These are phyloP conservation scores for Dothideomycetes sp. DNA, from an alignment of 2,329 filamentous ascomycete genomes.

Conservation along the genomic window DNA sequence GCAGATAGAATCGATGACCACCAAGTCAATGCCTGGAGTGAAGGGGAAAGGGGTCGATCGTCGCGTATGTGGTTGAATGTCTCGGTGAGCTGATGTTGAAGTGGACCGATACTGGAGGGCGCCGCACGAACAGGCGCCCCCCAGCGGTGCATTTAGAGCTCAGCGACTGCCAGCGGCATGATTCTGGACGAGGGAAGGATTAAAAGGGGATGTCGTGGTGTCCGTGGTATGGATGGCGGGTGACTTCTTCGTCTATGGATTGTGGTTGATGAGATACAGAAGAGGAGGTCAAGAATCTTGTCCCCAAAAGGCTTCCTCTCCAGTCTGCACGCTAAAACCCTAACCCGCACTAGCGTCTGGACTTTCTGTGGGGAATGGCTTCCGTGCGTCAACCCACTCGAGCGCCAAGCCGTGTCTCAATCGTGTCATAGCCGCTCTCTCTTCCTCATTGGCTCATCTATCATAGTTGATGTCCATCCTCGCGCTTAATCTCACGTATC, in stretches of 20 bases:
- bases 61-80: constrained; percentile 17
- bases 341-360: too few relatives aligned
- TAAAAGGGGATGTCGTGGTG: constrained; percentile 11
- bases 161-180: constrained; percentile 23
- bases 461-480: too few relatives aligned
- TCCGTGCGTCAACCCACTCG: too few relatives aligned
- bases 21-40: constrained; percentile 4
- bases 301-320: too few relatives aligned
- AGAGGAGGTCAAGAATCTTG: constrained; percentile 6
- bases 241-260: constrained; percentile 13
- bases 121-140: constrained; percentile 15
- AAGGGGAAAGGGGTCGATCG: constrained; percentile 11
- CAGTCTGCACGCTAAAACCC: too few relatives aligned
- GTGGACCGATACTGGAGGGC: constrained; percentile 17
- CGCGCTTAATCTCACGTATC: too few relatives aligned
- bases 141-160: constrained; percentile 24
- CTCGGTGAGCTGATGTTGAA: constrained; percentile 19
- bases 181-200: constrained; percentile 20
- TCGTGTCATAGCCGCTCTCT: too few relatives aligned
- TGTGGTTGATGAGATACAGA: neutral
- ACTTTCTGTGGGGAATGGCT: too few relatives aligned
- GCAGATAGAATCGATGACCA: neutral
- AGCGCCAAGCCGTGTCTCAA: too few relatives aligned
- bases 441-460: too few relatives aligned
- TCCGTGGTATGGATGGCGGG: constrained; percentile 9